phyloP scores from a whole-genome alignment of 2,329 filamentous ascomycete species.

The Diplodia mutila region DNA sequence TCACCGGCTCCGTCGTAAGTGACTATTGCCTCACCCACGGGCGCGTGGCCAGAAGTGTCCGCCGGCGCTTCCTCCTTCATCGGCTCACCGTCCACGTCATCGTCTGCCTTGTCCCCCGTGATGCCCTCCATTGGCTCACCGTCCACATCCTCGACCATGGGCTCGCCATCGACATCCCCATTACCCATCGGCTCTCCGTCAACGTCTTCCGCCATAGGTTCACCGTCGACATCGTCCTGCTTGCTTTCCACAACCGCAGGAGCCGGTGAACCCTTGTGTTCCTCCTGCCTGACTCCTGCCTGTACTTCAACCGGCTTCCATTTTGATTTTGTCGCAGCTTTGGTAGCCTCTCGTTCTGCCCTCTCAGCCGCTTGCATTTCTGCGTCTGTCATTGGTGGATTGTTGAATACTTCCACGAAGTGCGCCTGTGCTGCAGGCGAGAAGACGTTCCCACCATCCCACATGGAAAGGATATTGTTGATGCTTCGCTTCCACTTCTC shows the following conservation, averaged over 20 bases:
- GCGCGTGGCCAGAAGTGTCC: not conserved
- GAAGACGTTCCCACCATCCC: slow-evolving; percentile 41
- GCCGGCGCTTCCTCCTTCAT: slow-evolving; percentile 25
- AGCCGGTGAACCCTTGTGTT: not conserved
- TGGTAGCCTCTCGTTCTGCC: slow-evolving; percentile 29
- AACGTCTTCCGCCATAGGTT: slow-evolving; percentile 27
- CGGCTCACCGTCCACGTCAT: slow-evolving; percentile 29
- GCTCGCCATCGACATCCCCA: slow-evolving; percentile 28
- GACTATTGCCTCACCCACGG: not conserved
- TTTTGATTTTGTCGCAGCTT: slow-evolving; percentile 28
- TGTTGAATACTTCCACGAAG: slow-evolving; percentile 29
- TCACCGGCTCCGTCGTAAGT: slow-evolving; percentile 35
- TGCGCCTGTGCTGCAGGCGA: slow-evolving; percentile 27
- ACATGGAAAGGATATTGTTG: slow-evolving; percentile 39
- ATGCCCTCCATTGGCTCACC: slow-evolving; percentile 28
- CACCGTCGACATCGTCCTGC: slow-evolving; percentile 26
- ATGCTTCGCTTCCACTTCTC: slow-evolving; percentile 53
- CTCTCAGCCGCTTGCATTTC: slow-evolving; percentile 31
- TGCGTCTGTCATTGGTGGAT: slow-evolving; percentile 34
- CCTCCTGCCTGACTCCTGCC: not conserved
- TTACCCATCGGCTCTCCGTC: slow-evolving; percentile 28
- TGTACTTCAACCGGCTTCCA: slow-evolving; percentile 24
- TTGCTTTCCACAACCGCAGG: slow-evolving; percentile 5
- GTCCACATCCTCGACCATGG: slow-evolving; percentile 29
- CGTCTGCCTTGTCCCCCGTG: slow-evolving; percentile 27